Base-by-base conservation (phyloP, 2,329 filamentous ascomycete genomes). In the Calonectria naviculata region DNA sequence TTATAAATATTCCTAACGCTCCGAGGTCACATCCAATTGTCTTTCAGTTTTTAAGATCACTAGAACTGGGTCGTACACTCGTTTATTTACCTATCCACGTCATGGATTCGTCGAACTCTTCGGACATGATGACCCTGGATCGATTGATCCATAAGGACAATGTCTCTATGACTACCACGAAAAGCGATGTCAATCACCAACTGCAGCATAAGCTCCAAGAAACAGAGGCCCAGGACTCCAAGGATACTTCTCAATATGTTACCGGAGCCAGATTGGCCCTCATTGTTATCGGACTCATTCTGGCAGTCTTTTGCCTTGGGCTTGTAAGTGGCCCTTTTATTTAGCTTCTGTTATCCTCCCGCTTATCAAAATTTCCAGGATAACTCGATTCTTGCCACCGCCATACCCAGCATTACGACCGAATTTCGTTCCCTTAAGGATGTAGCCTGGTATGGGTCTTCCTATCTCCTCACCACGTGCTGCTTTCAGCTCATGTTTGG, bases 381-480 rank as follows among this genome's bases (percentile, higher is more conserved):
- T 24, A 31, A 31, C 10, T 46, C 58, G 10, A 62, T 62, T 24
- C 38, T 47, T 26, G 58, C 58, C 6, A 62, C 58, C 10, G 26
- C 58, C 38, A 62, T 62, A 10, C 58, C 58, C n/a, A 29, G n/a
- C 19, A 62, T 62, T n/a, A 62, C 41, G 21, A 29, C 38, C 41
- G 36, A 67, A 6, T 67, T 67, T 36, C 17, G 34, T 41, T 61
- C 52, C 12, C 65, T 67, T 2, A 6, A 60, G 1, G 65, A 67
- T 31, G 41, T 67, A 17, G 65, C 52, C 17, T 67, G 65, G 65
- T 67, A 67, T 15, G 65, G 52, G 5, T 60, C 52, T 5, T 44
- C 65, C 13, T 67, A 67, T 28, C 41, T 67, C 15, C 65, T 67
- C 26, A 49, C 54, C 28, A 60, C 52, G 3, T 46, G 52, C 28